Evolutionary conservation across 257 asterid genomes (phyloP).

Genomic region (Solanum appendiculatum): DNA sequence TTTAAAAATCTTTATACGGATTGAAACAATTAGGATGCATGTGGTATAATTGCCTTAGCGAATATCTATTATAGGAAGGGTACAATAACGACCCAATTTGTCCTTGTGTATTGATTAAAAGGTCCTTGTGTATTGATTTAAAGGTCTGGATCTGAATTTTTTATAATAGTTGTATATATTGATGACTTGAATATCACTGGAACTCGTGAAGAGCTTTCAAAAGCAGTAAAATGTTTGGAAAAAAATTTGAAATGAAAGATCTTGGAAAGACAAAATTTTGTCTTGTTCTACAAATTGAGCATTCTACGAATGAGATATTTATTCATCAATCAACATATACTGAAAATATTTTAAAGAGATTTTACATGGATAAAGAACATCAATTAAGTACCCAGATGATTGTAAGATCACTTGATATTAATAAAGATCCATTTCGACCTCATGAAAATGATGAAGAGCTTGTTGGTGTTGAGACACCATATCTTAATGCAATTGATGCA

Average conservation of each 20-base stretch:
- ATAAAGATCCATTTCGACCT: neutral
- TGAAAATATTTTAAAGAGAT: neutral
- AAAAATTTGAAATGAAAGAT: no score
- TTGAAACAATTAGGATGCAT: neutral
- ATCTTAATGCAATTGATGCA: neutral
- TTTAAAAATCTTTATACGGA: no score
- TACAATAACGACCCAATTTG: neutral
- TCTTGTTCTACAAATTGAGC: neutral
- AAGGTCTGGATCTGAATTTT: no score
- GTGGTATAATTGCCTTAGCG: neutral
- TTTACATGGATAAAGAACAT: neutral
- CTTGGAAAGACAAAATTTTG: neutral
- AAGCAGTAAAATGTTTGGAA: neutral
- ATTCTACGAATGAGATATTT: no score
- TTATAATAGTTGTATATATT: no score
- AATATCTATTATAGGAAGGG: neutral
- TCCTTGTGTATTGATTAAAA: neutral
- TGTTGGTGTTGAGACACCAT: neutral
- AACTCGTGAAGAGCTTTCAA: neutral
- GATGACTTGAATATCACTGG: neutral
- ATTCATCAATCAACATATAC: neutral
- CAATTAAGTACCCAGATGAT: no score
- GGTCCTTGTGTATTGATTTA: neutral
- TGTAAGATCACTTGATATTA: no score
- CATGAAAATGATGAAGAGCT: neutral